A percentile compares a stretch with the other conserved stretches of the same genome.
Evolutionary conservation across 148 eudicot genomes (phyloP).

Genomic region (Pouteria glomerata): DNA sequence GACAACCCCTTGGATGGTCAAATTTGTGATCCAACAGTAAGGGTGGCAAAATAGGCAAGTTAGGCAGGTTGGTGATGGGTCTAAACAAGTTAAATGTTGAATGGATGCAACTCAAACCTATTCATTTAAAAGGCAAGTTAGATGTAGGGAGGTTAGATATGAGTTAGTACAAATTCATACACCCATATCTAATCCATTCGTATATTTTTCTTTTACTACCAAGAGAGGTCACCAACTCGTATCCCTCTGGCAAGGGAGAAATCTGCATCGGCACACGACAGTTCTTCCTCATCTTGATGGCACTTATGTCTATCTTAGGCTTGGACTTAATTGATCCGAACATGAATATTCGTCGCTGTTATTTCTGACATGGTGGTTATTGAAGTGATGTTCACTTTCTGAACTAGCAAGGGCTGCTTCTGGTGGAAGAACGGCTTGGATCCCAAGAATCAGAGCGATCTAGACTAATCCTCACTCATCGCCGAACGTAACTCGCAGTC

Average conservation of each 20-base stretch:
- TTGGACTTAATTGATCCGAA: constrained; percentile 35
- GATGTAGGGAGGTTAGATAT: no score
- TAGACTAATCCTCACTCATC: background rate
- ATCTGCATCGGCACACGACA: constrained; percentile 6
- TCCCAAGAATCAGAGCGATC: background rate
- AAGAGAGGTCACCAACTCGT: background rate
- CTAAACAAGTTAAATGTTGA: no score
- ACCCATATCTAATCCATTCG: no score
- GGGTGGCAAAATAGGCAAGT: no score
- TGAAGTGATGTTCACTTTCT: constrained; percentile 27
- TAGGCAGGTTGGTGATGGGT: no score
- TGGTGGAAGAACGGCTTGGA: no score
- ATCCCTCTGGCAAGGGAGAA: background rate
- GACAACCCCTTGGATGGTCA: no score
- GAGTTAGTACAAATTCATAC: no score
- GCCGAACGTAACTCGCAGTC: background rate
- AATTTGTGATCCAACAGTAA: no score
- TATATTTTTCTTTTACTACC: no score
- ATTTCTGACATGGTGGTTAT: constrained; percentile 28
- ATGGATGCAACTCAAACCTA: no score
- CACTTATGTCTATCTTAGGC: constrained; percentile 34
- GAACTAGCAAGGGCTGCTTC: background rate
- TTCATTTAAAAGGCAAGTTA: no score
- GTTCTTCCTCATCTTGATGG: constrained; percentile 24
- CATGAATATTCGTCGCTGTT: constrained; percentile 29